Percentiles rank a stretch among this genome's conserved stretches.
Conservation (phyloP, 345 rosid species). For the Trapa bicornis region DNA sequence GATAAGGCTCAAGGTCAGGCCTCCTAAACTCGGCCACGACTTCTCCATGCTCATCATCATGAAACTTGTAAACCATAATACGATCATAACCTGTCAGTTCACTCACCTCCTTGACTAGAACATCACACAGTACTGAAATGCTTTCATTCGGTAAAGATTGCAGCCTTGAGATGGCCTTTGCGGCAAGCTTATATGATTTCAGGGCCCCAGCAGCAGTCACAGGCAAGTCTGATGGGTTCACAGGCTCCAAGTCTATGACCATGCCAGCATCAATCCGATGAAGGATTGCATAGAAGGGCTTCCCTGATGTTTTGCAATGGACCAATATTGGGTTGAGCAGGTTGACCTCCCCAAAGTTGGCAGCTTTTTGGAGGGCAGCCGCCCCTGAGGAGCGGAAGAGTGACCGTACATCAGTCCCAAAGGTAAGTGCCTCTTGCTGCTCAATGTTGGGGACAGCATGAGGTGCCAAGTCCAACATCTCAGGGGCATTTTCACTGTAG, state of each 20-base stretch:
- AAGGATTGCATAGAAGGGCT: constrained; percentile 71
- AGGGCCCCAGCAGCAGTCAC: constrained; percentile 78
- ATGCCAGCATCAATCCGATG: constrained; percentile 67
- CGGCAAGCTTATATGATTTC: constrained; percentile 68
- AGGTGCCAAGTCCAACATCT: constrained; percentile 60
- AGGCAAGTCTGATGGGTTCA: constrained; percentile 66
- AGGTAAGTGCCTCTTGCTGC: constrained; percentile 45
- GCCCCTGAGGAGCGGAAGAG: constrained; percentile 49
- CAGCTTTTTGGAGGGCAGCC: constrained; percentile 60
- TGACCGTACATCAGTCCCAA: constrained; percentile 54
- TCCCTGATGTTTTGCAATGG: constrained; percentile 51
- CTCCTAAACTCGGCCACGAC: constrained; percentile 55
- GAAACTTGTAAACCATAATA: constrained; percentile 78
- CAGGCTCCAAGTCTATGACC: constrained; percentile 74
- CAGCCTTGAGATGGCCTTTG: constrained; percentile 69
- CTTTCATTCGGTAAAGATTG: constrained; percentile 64
- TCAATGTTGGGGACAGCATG: constrained; percentile 68
- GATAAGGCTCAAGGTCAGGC: constrained; percentile 52
- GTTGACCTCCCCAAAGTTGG: constrained; percentile 51
- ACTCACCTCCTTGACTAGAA: constrained; percentile 62
- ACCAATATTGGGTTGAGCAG: constrained; percentile 59
- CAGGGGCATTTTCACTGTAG: constrained; percentile 62
- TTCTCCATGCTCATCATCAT: constrained; percentile 89
- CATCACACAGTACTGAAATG: constrained; percentile 45
- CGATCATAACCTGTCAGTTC: constrained; percentile 73